Base-by-base conservation (phyloP, 2,329 filamentous ascomycete species). In the Pseudocercospora eumusae region DNA sequence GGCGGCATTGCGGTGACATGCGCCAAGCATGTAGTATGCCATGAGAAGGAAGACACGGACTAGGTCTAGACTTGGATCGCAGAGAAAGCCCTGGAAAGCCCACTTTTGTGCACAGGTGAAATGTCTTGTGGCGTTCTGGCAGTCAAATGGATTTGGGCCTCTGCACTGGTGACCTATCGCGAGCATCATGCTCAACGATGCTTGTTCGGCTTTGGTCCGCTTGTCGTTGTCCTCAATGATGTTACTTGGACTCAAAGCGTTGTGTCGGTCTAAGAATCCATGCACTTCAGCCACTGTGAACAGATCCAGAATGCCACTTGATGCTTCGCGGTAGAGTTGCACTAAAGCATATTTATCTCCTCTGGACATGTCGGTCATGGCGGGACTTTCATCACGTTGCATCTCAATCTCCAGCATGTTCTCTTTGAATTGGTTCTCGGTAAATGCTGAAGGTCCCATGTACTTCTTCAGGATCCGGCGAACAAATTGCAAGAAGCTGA, bases 11-110 rank as follows among this genome's bases (percentile, higher is more conserved):
- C 84, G 77, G 31, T 83, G 82, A 57, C 84, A 86, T 3, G 82
- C 82, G 0, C 82, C 83, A 2, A 85, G 77, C 79, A 86, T 83
- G 65, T 85, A 86, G 64, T 85, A 85, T 0, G 83, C 79, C 80
- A 86, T 83, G 15, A 86, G 74, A 0, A 85, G 71, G 63, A 85
- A 86, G 0, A 77, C 74, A 15, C 81, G 75, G 4, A 84, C 79
- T 68, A 85, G 75, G 53, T 83, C 77, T 10, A 85, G 72, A 40
- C 81, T 84, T 0, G 83, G 83, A 61, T 84, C 80, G 64, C 82
- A 80, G 0, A 85, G 74, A 74, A 84, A 83, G 4, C 78, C 79
- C 13, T 78, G 75, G 60, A 86, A 82, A 0, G 82, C 79, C 36
- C 75, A 69, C 18, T 74, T 74, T 57, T 82, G 83, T 0, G 81